Base-by-base conservation (phyloP, 2,329 filamentous ascomycete genomes). In the Apiospora sp. region DNA sequence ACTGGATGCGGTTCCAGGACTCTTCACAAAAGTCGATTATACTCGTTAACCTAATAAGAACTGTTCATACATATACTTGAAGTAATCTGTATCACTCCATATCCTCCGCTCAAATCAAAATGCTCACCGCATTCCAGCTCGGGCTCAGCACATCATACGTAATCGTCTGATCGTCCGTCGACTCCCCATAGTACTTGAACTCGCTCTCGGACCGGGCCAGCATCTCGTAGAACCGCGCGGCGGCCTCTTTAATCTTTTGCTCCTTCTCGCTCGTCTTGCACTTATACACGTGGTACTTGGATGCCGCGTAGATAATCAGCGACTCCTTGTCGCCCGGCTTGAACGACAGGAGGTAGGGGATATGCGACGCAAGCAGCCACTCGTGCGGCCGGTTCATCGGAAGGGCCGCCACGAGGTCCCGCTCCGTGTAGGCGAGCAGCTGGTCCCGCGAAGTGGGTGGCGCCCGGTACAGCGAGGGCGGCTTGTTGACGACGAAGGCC, bases 401-500 rank as follows among this genome's bases (percentile, higher is more conserved):
- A 2, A 87, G 79, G 0, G 85, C 80, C 3, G 77, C 76, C 24
- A 83, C 76, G 22, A 87, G 76, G 70, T 84, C 16, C 1, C 48
- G 1, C 71, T 83, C 81, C 1, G 72, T 77, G 73, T 79, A 81
- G 22, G n/a, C 54, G n/a, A 77, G 73, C 10, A 86, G 80, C 54
- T 79, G 73, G 0, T 73, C 73, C 3, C 82, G 78, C 0, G 72
- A 78, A 6, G 68, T 72, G 0, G 84, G 84, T 4, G 82, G 76
- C 0, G 80, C 73, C 4, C 72, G 71, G 75, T 81, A 85, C 1
- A 86, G 78, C 24, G 79, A 78, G 0, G 84, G 79, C 0, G 85
- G 84, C 75, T 86, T 86, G 70, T 83, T 83, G 61, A 82, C 75
- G 4, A 88, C 85, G 74, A 87, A 87, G n/a, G 81, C 78, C 73